These are phyloP conservation scores for Selaginella tamariscina DNA, from an alignment of 75 land plant species.

Conservation along the genomic window DNA sequence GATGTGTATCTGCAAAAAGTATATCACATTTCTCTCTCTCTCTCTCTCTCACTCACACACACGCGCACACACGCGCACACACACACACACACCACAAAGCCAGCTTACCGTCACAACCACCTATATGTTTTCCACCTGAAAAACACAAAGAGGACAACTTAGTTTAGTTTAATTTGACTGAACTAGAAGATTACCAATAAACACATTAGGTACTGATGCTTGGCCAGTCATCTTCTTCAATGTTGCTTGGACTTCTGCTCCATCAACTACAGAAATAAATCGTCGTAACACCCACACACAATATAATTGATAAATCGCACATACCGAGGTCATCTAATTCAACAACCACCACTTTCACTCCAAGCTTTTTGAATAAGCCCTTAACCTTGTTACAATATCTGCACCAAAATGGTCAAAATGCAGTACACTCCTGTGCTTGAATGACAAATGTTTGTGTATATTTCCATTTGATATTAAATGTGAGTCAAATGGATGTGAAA, in stretches of 20 bases:
- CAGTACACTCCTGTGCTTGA: too few relatives aligned
- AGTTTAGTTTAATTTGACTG: background rate
- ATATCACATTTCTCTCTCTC: too few relatives aligned
- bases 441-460: too few relatives aligned
- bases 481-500: background rate
- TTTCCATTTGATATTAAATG: background rate
- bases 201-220: slow-evolving; percentile 12
- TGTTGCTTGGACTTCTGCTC: slow-evolving; percentile 7
- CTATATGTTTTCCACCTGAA: slow-evolving; percentile 64
- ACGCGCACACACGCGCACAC: too few relatives aligned
- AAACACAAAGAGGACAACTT: background rate
- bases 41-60: too few relatives aligned
- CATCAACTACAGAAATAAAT: slow-evolving; percentile 3
- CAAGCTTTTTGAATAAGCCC: slow-evolving; percentile 50
- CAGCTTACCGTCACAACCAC: slow-evolving; percentile 72
- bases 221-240: slow-evolving; percentile 14
- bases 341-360: slow-evolving; percentile 43
- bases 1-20: slow-evolving; percentile 57
- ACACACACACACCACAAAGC: too few relatives aligned
- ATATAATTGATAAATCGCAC: slow-evolving; percentile 2
- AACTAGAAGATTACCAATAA: slow-evolving; percentile 9
- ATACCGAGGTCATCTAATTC: slow-evolving; percentile 69
- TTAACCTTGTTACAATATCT: slow-evolving; percentile 71
- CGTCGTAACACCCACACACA: background rate
- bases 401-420: slow-evolving; percentile 9